Evolutionary conservation across 257 asterid species (phyloP), one percentile per base, ranked within the genome.

Genomic region (Striga asiatica): DNA sequence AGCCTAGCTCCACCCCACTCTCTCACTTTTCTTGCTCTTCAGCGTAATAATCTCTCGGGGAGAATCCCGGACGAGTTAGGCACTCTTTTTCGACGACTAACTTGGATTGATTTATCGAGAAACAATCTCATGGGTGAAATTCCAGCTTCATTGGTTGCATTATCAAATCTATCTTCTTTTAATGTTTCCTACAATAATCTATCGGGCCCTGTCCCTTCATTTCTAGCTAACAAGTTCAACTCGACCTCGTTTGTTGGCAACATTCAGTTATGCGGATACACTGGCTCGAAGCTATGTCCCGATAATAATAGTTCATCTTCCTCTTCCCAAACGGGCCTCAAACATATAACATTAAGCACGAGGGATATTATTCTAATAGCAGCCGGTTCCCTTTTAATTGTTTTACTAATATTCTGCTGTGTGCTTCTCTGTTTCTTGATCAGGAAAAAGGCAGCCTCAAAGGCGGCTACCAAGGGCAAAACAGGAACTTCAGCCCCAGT

Each of bases 241-340:
- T 79, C 97, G 16, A 76, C 73, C 42, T 74, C 97, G 2, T 92
- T 87, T 62, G 68, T 64, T 34, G 98, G 98, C n/a, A 92, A 92
- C 52, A 11, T 72, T 41, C 80, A 80, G 73, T 82, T 92, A 1
- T 92, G 98, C 51, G 98, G 98, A 24, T 92, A 78, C 73, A 72
- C 78, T 27, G 5, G 70, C 56, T 60, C 81, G 23, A 71, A 77
- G 21, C 71, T 69, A 0, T 92, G 98, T 34, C 74, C 87, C 1
- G 69, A 43, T 54, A 64, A 0, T 25, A 66, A 1, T 31, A 37
- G 23, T 35, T 60, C 43, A 0, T 63, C 94, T 1, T 43, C 88
- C 21, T 80, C 84, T 12, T 64, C 76, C 27, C 65, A 59, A 29
- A 75, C 47, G 56, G 28, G 17, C 22, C 5, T 41, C 0, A 25